phyloP scores from a whole-genome alignment of 805 yeast species.

The Candida tibetensis region DNA sequence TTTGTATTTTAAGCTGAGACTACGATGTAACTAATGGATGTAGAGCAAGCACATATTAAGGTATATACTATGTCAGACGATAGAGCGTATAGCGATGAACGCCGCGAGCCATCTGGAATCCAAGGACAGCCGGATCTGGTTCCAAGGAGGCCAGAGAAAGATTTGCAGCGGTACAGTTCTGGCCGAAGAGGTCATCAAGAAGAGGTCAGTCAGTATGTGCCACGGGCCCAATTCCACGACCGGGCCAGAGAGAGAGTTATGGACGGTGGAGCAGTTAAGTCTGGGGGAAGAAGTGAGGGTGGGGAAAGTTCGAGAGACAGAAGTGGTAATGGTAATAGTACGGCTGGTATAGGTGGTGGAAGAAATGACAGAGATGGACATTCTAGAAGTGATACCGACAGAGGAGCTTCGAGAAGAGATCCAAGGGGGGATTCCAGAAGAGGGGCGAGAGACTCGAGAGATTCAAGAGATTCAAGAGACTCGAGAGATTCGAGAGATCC shows the following conservation, averaged over 20 bases:
- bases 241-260: constrained; percentile 8
- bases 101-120: neutral
- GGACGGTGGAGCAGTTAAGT: neutral
- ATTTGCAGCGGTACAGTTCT: constrained; percentile 5
- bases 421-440: no score
- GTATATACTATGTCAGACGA: neutral
- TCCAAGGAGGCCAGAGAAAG: neutral
- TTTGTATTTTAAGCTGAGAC: no score
- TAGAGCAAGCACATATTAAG: no score
- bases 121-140: neutral
- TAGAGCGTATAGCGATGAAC: neutral
- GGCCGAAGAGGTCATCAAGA: constrained; percentile 5
- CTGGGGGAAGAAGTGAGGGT: neutral
- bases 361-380: no score
- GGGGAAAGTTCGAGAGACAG: neutral
- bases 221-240: constrained; percentile 5
- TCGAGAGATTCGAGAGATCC: no score
- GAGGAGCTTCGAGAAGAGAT: no score
- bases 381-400: no score
- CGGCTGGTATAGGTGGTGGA: no score
- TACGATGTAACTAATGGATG: no score
- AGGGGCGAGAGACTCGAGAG: constrained; percentile 2
- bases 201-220: constrained; percentile 1
- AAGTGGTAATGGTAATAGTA: no score
- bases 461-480: constrained; percentile 1